Conservation (phyloP, 441 rosid species). For the Theobroma grandiflorum region DNA sequence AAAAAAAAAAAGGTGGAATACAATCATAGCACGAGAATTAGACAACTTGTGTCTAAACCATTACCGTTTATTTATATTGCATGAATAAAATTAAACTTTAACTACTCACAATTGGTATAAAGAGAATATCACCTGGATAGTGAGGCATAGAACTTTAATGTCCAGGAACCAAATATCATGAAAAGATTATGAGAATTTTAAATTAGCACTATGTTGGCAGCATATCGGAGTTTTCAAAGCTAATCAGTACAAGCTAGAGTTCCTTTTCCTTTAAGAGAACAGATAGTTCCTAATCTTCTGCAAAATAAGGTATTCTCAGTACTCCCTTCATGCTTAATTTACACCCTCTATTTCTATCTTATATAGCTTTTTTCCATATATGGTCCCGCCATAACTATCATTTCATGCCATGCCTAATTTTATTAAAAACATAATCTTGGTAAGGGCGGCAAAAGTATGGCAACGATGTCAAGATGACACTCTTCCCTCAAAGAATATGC, state of each 20-base stretch:
- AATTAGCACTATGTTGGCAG: slow-evolving; percentile 6
- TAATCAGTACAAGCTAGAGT: slow-evolving; percentile 17
- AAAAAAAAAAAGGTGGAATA: background rate
- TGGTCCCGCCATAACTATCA: background rate
- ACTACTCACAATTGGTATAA: background rate
- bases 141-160: slow-evolving; percentile 17
- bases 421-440: slow-evolving; percentile 8
- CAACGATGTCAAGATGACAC: background rate
- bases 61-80: slow-evolving; percentile 11
- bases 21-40: background rate
- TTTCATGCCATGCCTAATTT: background rate
- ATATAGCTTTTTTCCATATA: background rate
- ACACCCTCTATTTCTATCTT: background rate
- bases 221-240: slow-evolving; percentile 8
- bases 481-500: background rate
- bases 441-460: background rate
- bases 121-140: background rate
- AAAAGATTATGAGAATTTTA: background rate
- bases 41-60: background rate
- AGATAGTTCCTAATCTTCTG: slow-evolving; percentile 18
- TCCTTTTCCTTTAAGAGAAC: slow-evolving; percentile 1
- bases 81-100: background rate
- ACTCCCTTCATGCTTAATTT: slow-evolving; percentile 9
- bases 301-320: slow-evolving; percentile 5
- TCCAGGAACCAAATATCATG: background rate